Base-by-base conservation (phyloP, 2,329 filamentous ascomycete genomes). In the Trichoderma breve region DNA sequence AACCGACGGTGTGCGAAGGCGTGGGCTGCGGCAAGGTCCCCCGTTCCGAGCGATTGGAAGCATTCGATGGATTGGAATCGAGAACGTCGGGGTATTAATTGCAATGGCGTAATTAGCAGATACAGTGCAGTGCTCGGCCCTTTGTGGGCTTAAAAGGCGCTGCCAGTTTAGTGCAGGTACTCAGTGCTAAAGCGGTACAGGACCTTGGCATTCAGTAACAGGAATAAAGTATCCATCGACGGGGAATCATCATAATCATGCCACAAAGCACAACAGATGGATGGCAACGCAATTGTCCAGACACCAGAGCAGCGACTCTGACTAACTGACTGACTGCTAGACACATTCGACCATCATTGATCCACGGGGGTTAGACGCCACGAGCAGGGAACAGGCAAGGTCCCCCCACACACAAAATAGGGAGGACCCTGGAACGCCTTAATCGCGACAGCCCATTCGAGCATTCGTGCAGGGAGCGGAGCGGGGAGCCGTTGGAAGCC, bases 331-430 rank as follows among this genome's bases (percentile, higher is more conserved):
- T 39, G 39, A n/a, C 39, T n/a, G 39, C 15, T 9, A 43, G 15
- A 43, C 39, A 43, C 39, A 43, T 1, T 11, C 39, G 18, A 68
- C 55, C 53, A 60, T 68, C 53, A 60, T 68, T 36, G 34, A 36
- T 36, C 65, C 55, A 43, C 26, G 12, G 30, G 65, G 55, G 53
- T 47, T 51, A 30, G 32, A 68, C 65, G 65, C 65, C 65, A 68
- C 65, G 34, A 71, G 68, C 68, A 71, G 68, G 68, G 68, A 71
- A 71, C 68, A 71, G 68, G 60, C 60, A 61, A 57, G 32, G 60
- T 57, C 26, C 53, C 68, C 67, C 68, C 65, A 66, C 65, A 68
- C 65, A n/a, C 18, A 21, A 6, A 60, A 51, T 32, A 43, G 53
- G 43, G 53, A 58, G 32, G 53, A 58, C 65, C 65, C 53, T 58